A percentile compares a stretch with the other conserved stretches of the same genome.
Conservation (phyloP, 169 alveolate species). For the Plasmodium adleri region DNA sequence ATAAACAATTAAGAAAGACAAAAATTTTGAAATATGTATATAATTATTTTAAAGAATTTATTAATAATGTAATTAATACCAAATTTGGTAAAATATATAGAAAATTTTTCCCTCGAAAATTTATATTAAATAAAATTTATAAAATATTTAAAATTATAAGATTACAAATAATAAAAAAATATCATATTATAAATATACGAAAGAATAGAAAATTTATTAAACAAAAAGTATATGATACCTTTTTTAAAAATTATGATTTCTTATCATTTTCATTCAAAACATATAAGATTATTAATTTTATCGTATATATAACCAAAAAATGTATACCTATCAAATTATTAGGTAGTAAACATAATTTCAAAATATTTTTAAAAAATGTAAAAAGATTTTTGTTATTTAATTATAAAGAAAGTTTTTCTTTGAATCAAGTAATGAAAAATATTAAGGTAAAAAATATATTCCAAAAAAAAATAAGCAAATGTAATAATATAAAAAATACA, state of each 20-base stretch:
- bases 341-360: constrained; percentile 70
- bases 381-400: constrained; percentile 59
- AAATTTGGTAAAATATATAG: constrained; percentile 57
- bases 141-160: constrained; percentile 63
- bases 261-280: constrained; percentile 58
- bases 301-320: constrained; percentile 52
- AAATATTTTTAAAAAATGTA: constrained; percentile 70
- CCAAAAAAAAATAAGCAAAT: constrained; percentile 8
- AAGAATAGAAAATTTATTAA: constrained; percentile 60
- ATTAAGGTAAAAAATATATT: constrained; percentile 50
- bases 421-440: constrained; percentile 71
- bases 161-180: constrained; percentile 42
- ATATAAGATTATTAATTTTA: constrained; percentile 37
- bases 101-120: constrained; percentile 35
- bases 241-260: constrained; percentile 74
- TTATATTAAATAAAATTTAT: constrained; percentile 24
- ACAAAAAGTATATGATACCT: constrained; percentile 56
- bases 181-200: constrained; percentile 43
- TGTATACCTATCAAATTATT: constrained; percentile 70
- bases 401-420: constrained; percentile 66
- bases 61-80: constrained; percentile 47
- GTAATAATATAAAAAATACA: not conserved
- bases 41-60: constrained; percentile 37
- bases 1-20: constrained; percentile 45
- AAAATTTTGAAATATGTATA: constrained; percentile 65